Percentiles rank a stretch among this genome's conserved stretches.
Evolutionary conservation across 352 stramenopile species (phyloP).

Genomic region (Pythium vanterpoolii): DNA sequence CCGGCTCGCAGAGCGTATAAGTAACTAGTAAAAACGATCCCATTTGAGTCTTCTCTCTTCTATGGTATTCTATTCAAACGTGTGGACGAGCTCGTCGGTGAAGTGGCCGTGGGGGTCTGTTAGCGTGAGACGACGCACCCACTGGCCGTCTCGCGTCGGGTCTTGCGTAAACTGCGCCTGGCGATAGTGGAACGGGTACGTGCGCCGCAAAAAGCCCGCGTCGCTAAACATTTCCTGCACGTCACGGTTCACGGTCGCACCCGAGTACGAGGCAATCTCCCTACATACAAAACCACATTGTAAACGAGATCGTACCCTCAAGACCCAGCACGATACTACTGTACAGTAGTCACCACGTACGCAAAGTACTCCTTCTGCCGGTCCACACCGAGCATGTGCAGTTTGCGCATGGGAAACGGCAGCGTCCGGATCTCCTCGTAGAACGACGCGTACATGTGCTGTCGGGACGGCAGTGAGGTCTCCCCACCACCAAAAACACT

Average conservation of each 20-base stretch:
- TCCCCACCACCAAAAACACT: conserved; percentile 49
- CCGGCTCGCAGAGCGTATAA: background rate
- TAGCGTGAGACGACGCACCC: conserved; percentile 22
- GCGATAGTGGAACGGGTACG: conserved; percentile 63
- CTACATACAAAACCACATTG: conserved; percentile 7
- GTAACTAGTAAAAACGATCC: too few relatives aligned
- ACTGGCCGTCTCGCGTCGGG: conserved; percentile 6
- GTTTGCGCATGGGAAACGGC: conserved; percentile 44
- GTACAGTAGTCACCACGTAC: background rate
- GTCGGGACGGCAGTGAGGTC: conserved; percentile 43
- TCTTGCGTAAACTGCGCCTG: conserved; percentile 56
- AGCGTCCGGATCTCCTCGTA: conserved; percentile 39
- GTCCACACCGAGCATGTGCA: conserved; percentile 62
- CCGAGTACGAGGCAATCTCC: conserved; percentile 16
- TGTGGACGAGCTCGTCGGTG: conserved; percentile 21
- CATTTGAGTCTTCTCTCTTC: too few relatives aligned
- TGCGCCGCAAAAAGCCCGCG: conserved; percentile 43
- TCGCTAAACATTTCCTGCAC: conserved; percentile 75
- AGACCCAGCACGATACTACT: background rate
- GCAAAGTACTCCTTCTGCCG: conserved; percentile 24
- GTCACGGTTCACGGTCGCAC: conserved; percentile 34
- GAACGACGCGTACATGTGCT: conserved; percentile 71
- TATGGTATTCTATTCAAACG: conserved; percentile 14
- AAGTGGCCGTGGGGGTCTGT: background rate
- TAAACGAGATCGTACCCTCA: background rate